Percentiles rank a stretch among this genome's conserved stretches.
These are phyloP conservation scores for Peronospora tabacina DNA, from an alignment of 352 stramenopile species.

Conservation along the genomic window DNA sequence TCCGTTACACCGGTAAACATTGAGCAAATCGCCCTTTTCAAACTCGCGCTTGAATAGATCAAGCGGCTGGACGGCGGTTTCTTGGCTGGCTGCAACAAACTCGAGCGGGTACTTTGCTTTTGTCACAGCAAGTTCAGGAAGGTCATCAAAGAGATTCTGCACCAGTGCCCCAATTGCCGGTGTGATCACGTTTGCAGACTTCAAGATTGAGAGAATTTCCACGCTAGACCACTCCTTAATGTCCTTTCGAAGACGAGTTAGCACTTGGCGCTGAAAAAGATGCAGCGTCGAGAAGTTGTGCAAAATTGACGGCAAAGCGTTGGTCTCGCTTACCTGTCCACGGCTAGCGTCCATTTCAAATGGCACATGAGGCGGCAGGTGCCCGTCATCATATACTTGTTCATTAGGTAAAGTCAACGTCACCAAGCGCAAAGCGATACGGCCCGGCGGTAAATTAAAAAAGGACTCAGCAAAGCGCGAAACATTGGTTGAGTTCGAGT, in stretches of 20 bases:
- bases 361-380: conserved; percentile 29
- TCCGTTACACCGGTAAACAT: conserved; percentile 45
- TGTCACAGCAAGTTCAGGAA: conserved; percentile 49
- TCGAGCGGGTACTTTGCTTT: conserved; percentile 61
- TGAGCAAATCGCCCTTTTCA: conserved; percentile 31
- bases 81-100: conserved; percentile 60
- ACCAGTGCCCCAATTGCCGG: conserved; percentile 56
- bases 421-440: conserved; percentile 63
- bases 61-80: conserved; percentile 44
- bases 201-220: conserved; percentile 74
- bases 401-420: conserved; percentile 77
- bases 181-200: conserved; percentile 53
- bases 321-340: conserved; percentile 12
- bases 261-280: conserved; percentile 64
- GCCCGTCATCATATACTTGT: conserved; percentile 42
- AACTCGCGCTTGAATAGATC: conserved; percentile 64
- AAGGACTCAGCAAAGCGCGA: conserved; percentile 53
- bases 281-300: conserved; percentile 56
- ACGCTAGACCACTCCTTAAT: conserved; percentile 83
- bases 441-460: conserved; percentile 29
- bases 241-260: conserved; percentile 54
- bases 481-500: conserved; percentile 21
- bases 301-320: conserved; percentile 22
- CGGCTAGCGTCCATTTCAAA: conserved; percentile 50
- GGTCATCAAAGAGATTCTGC: conserved; percentile 63